A percentile compares a stretch with the other conserved stretches of the same genome.
phyloP scores from a whole-genome alignment of 768 basidiomycete species.

The Pseudohyphozyma bogoriensis region DNA sequence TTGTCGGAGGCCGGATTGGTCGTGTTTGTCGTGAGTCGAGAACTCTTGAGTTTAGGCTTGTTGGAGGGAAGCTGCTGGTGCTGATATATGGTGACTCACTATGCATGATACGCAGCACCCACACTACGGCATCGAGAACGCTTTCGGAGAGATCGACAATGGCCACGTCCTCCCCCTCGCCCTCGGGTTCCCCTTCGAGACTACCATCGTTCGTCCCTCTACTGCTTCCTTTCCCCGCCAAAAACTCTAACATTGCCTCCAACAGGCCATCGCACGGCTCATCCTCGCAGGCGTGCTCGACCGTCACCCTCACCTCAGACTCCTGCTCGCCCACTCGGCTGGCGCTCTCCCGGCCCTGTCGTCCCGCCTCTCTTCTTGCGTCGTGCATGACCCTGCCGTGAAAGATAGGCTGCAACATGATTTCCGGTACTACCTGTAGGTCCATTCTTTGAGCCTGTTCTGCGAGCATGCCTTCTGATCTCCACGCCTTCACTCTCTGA shows the following conservation, averaged over 20 bases:
- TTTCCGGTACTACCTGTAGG: conserved; percentile 71
- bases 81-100: background rate
- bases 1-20: conserved; percentile 59
- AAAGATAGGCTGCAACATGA: conserved; percentile 66
- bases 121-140: conserved; percentile 69
- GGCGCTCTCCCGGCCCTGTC: conserved; percentile 74
- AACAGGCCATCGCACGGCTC: conserved; percentile 51
- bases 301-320: conserved; percentile 59
- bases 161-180: conserved; percentile 81
- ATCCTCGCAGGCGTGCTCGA: conserved; percentile 74
- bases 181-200: conserved; percentile 82
- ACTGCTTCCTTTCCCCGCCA: background rate
- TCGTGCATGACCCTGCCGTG: conserved; percentile 72
- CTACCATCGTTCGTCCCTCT: conserved; percentile 55
- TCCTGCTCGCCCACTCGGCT: conserved; percentile 79
- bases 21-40: conserved; percentile 51
- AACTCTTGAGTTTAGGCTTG: background rate
- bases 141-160: conserved; percentile 64
- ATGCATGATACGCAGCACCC: conserved; percentile 19
- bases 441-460: too few relatives aligned
- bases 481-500: too few relatives aligned
- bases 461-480: too few relatives aligned
- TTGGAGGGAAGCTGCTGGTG: background rate
- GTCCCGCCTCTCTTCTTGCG: conserved; percentile 72
- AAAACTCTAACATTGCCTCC: background rate